Percentiles rank a stretch among this genome's conserved stretches.
Conservation (phyloP, 495 filamentous ascomycete genomes). For the Talaromyces thailandensis region DNA sequence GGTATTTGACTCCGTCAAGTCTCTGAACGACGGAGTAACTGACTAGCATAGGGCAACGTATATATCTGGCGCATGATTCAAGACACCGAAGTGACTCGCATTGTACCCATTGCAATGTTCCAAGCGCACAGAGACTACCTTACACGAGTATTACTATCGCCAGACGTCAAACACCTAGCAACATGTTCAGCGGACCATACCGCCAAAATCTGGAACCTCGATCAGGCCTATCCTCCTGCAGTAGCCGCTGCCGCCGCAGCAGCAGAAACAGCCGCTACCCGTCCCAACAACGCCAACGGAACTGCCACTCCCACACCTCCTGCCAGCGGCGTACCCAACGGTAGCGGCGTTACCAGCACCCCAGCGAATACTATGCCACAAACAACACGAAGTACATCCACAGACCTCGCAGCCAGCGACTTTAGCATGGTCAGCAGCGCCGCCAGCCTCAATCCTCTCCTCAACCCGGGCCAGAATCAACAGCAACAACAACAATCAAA, state of each 20-base stretch:
- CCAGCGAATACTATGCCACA: not conserved
- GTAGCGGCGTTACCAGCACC: not conserved
- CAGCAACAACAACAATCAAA: slow-evolving; percentile 18
- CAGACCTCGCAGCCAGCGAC: slow-evolving; percentile 6
- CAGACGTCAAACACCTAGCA: slow-evolving; percentile 93
- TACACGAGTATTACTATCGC: slow-evolving; percentile 89
- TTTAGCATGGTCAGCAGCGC: slow-evolving; percentile 8
- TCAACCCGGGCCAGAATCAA: not conserved
- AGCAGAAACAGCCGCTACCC: slow-evolving; percentile 7
- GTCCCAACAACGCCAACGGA: slow-evolving; percentile 15
- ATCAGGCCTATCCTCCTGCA: slow-evolving; percentile 42
- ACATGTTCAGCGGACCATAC: slow-evolving; percentile 98
- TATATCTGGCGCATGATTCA: slow-evolving; percentile 93
- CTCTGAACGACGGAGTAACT: slow-evolving; percentile 3
- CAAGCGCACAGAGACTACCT: slow-evolving; percentile 89
- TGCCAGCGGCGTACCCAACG: not conserved
- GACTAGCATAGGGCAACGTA: slow-evolving; percentile 68
- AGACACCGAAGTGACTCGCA: slow-evolving; percentile 71
- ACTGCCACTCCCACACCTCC: not conserved
- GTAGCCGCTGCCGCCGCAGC: slow-evolving; percentile 21
- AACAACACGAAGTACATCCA: not conserved
- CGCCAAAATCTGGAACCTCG: slow-evolving; percentile 93
- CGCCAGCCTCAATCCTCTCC: not conserved
- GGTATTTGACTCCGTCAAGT: slow-evolving; percentile 34
- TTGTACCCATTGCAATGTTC: slow-evolving; percentile 88